phyloP scores from a whole-genome alignment of 768 basidiomycete genomes.

The Pleurotus ostreatus region DNA sequence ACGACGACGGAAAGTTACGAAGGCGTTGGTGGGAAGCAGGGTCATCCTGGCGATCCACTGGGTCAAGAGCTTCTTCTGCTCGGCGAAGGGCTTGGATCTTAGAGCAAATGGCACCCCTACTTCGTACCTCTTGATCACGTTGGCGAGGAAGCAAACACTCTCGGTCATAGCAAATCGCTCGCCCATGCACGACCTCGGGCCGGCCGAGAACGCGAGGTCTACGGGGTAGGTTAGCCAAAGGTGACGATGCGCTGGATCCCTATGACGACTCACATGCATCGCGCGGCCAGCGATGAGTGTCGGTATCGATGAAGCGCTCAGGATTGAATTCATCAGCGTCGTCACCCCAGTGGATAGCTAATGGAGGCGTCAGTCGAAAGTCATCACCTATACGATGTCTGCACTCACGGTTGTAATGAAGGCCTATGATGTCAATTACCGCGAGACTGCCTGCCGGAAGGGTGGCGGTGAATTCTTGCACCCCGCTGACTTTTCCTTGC shows the following conservation, averaged over 20 bases:
- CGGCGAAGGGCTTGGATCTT: background rate
- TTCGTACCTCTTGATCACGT: slow-evolving; percentile 35
- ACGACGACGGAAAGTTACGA: slow-evolving; percentile 1
- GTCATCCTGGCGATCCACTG: slow-evolving; percentile 6
- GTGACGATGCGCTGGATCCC: background rate
- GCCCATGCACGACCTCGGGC: slow-evolving; percentile 44
- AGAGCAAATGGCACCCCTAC: slow-evolving; percentile 33
- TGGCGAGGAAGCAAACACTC: slow-evolving; percentile 37
- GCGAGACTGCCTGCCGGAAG: slow-evolving; percentile 34
- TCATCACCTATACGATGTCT: background rate
- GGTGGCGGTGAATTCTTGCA: slow-evolving; percentile 26
- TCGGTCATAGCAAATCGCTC: slow-evolving; percentile 43
- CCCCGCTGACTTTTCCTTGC: slow-evolving; percentile 20
- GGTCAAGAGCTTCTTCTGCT: background rate
- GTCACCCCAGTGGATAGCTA: slow-evolving; percentile 49
- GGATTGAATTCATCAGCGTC: slow-evolving; percentile 42
- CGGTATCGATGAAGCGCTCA: slow-evolving; percentile 47
- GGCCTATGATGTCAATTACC: slow-evolving; percentile 35
- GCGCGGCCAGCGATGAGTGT: slow-evolving; percentile 47
- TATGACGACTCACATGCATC: slow-evolving; percentile 35
- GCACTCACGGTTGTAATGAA: slow-evolving; percentile 42
- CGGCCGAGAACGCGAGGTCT: slow-evolving; percentile 41
- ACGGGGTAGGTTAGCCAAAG: background rate
- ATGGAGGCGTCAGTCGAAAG: too few species aligned
- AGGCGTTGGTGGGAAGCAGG: background rate